Evolutionary conservation across 768 basidiomycete species (phyloP).

Genomic region (Pleurotus djamor): DNA sequence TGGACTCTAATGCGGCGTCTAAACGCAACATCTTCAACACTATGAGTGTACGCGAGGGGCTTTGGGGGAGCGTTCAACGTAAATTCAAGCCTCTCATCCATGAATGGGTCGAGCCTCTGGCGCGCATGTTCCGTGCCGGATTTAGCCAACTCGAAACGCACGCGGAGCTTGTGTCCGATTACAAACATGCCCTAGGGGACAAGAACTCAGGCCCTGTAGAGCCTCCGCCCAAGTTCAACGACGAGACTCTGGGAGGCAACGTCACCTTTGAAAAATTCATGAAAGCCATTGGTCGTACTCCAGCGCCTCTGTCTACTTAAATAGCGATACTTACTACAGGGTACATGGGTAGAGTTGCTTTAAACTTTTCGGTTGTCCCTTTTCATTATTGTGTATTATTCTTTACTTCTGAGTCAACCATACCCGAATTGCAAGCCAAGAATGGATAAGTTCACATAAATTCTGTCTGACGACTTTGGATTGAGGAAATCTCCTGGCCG

Average conservation of each 20-base stretch:
- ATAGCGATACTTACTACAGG: too few relatives aligned
- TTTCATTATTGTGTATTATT: too few relatives aligned
- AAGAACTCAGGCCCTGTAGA: too few relatives aligned
- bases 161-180: not conserved
- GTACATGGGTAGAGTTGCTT: too few relatives aligned
- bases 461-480: too few relatives aligned
- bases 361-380: too few relatives aligned
- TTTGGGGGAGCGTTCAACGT: not conserved
- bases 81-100: not conserved
- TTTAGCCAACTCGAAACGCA: not conserved
- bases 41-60: not conserved
- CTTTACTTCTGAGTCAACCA: too few relatives aligned
- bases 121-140: not conserved
- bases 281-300: not conserved
- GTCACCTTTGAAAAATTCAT: not conserved
- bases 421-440: too few relatives aligned
- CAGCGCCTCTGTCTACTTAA: not conserved
- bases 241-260: not conserved
- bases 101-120: not conserved
- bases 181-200: too few relatives aligned
- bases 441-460: too few relatives aligned
- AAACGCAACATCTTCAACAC: not conserved
- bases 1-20: not conserved
- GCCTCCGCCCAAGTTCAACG: not conserved
- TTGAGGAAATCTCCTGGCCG: too few relatives aligned